Percentiles rank a stretch among this genome's conserved stretches.
phyloP scores from a whole-genome alignment of 805 yeast genomes.

The Komagataella pseudopastoris region DNA sequence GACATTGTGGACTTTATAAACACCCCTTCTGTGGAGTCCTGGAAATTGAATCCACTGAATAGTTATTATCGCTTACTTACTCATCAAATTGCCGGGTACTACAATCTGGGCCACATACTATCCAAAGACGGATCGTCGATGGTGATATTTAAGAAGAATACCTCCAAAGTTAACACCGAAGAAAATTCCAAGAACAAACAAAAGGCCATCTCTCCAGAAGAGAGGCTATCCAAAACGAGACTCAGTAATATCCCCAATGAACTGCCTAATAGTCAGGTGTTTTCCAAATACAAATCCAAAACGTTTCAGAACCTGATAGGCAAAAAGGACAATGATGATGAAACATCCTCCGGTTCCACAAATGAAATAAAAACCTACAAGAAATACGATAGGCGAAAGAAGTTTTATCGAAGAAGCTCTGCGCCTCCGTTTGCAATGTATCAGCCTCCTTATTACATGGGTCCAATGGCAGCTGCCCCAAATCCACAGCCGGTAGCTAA shows the following conservation, averaged over 20 bases:
- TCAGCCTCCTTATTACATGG: neutral
- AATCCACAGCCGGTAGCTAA: neutral
- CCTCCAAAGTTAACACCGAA: slow-evolving; percentile 21
- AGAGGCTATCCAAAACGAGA: slow-evolving; percentile 17
- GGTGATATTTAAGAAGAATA: slow-evolving; percentile 23
- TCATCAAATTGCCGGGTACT: slow-evolving; percentile 61
- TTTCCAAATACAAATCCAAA: neutral
- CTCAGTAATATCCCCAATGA: slow-evolving; percentile 12
- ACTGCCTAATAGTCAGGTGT: neutral
- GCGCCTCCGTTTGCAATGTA: neutral
- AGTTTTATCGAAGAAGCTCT: neutral
- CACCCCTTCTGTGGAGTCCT: slow-evolving; percentile 22
- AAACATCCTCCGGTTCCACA: neutral
- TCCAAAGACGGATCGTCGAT: slow-evolving; percentile 37
- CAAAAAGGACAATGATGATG: neutral
- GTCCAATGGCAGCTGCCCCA: neutral
- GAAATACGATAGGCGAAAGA: neutral
- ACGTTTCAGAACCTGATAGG: neutral
- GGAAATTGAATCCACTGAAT: slow-evolving; percentile 42
- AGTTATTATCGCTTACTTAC: slow-evolving; percentile 55
- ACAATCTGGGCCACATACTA: slow-evolving; percentile 41
- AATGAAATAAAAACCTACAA: neutral
- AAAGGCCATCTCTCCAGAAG: slow-evolving; percentile 7
- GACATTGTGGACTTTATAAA: slow-evolving; percentile 31
- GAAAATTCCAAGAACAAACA: slow-evolving; percentile 14